Evolutionary conservation across 768 basidiomycete genomes (phyloP), one percentile per base, ranked within the genome.

Genomic region (Naganishia vishniacii): DNA sequence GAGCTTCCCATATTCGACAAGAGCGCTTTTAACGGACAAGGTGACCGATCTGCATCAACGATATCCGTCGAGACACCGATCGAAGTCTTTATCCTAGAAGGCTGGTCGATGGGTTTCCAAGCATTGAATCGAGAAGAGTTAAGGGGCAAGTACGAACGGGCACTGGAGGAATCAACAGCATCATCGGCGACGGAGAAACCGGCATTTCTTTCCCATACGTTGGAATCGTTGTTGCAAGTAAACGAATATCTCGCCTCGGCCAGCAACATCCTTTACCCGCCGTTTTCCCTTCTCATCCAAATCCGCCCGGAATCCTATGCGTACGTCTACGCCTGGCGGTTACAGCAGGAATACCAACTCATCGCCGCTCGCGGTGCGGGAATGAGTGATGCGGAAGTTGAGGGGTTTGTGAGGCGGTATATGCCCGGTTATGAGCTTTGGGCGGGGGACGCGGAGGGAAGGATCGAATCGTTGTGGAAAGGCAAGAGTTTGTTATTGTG

Each of bases 361-460:
- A 94, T 92, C 74, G 80, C 84, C 2, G 72, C 72, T 45, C 93
- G 92, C 67, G 91, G 91, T 32, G 79, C 80, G 29, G 93, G 93
- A 3, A 95, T 98, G 94, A 81, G 84, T 0, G 91, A 94, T 70
- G 84, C 82, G 5, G 77, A 92, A 80, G 84, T 86, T 68, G 85
- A 85, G 70, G 72, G 23, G 40, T 94, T 94, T 72, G 85, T 93
- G 7, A 88, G 91, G 75, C 85, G 93, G 4, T 95, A 94, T 76
- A 92, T 97, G 70, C 92, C 92, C 0, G 89, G 88, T 2, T 97
- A 97, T 72, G 85, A 94, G 66, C 87, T 93, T 73, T 97, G 60
- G 60, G 26, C 60, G 20, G 59, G 29, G n/a, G 8, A 32, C 23
- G 8, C 34, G 20, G 4, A 26, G 42, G 3, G 44, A 45, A 44